A percentile compares a stretch with the other conserved stretches of the same genome.
phyloP scores from a whole-genome alignment of 2,329 filamentous ascomycete genomes.

The Beauveria sp. region DNA sequence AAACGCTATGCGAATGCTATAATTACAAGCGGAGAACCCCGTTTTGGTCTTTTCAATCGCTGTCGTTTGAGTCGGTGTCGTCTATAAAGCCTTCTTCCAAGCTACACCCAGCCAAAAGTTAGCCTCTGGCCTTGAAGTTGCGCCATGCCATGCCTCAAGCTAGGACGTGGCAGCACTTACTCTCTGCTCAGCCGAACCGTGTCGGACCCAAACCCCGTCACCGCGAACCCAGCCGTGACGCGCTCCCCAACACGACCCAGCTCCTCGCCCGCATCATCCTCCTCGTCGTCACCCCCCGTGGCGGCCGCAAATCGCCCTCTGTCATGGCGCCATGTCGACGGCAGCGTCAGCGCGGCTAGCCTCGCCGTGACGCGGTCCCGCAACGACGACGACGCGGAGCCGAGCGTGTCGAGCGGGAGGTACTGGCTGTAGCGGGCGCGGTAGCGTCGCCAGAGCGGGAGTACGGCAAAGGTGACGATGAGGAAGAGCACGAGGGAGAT shows the following conservation, averaged over 20 bases:
- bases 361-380: constrained; percentile 39
- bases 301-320: constrained; percentile 32
- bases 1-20: constrained; percentile 10
- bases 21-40: neutral
- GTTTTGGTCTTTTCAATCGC: neutral
- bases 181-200: constrained; percentile 66
- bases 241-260: constrained; percentile 30
- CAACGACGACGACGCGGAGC: constrained; percentile 47
- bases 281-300: constrained; percentile 37
- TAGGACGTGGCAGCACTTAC: constrained; percentile 28
- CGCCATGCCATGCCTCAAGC: neutral
- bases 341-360: constrained; percentile 25
- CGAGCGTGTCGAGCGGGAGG: constrained; percentile 57
- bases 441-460: constrained; percentile 64
- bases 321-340: constrained; percentile 41
- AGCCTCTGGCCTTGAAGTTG: neutral
- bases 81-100: constrained; percentile 37
- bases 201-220: constrained; percentile 29
- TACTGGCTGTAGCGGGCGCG: constrained; percentile 66
- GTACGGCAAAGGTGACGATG: constrained; percentile 53
- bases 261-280: constrained; percentile 47
- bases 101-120: constrained; percentile 13
- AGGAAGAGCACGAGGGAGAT: constrained; percentile 65
- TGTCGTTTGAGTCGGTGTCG: constrained; percentile 32
- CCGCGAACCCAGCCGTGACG: constrained; percentile 20